Base-by-base conservation (phyloP, 768 basidiomycete genomes). In the Termitomyces sp. region DNA sequence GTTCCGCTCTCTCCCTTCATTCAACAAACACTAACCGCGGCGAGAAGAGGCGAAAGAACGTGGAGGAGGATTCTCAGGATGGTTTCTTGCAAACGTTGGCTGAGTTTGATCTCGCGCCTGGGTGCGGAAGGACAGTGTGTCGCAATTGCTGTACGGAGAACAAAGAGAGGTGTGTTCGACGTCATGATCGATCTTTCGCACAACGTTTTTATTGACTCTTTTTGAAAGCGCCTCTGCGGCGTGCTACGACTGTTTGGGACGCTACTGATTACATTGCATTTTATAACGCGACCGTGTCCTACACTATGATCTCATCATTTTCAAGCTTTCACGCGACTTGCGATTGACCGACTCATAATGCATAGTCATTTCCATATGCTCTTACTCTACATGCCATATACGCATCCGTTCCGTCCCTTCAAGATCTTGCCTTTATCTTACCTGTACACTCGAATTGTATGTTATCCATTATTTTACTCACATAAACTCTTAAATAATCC, bases 71-170 rank as follows among this genome's bases (percentile, higher is more conserved):
- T 35, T 36, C 55, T 11, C 38, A 55, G 40, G 57, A 65, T 18
- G 24, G 50, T 5, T 54, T 45, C 33, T 42, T 65, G 32, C 44
- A 60, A 36, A 18, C 9, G 0, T 20, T 57, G 18, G 38, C 57
- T 8, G 68, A 66, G 40, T 57, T 54, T 39, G 67, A 67, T 48
- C 64, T 71, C 15, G 65, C 65, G 40, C 67, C 70, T 32, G 80
- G 81, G 4, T 82, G 81, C 65, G 77, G 77, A 8, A 75, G 76
- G 56, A 66, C 66, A 9, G 66, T 81, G 5, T 82, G 81, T 68
- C 70, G 77, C n/a, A 74, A 73, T 46, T 82, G 80, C 55, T 81
- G 79, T 66, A 71, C 73, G 33, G 81, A 82, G 65, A 69, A 76
- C 67, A 67, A 73, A 24, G 73, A 74, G 50, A 78, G 75, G 81